phyloP scores from a whole-genome alignment of 2,329 filamentous ascomycete genomes.

The Periglandula ipomoeae region DNA sequence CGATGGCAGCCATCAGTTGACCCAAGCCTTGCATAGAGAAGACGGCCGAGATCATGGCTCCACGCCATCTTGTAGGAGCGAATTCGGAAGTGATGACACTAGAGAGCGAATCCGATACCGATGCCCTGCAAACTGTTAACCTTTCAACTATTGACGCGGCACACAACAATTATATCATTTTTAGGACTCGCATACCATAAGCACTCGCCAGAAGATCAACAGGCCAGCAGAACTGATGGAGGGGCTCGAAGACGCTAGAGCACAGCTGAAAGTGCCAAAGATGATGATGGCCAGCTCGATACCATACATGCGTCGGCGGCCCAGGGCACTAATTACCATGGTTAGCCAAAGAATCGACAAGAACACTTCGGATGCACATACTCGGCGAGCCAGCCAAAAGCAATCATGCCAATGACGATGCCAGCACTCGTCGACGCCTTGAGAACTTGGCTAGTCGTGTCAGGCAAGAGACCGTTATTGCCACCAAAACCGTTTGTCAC shows the following conservation, averaged over 20 bases:
- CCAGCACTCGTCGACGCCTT: slow-evolving; percentile 76
- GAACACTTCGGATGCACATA: slow-evolving; percentile 14
- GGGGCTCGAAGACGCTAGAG: slow-evolving; percentile 51
- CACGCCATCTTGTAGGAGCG: slow-evolving; percentile 71
- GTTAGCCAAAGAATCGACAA: slow-evolving; percentile 10
- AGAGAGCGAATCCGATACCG: slow-evolving; percentile 68
- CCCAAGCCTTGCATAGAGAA: slow-evolving; percentile 81
- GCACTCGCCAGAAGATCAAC: slow-evolving; percentile 65
- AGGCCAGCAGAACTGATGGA: slow-evolving; percentile 50
- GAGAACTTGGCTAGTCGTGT: slow-evolving; percentile 60
- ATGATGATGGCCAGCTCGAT: slow-evolving; percentile 67
- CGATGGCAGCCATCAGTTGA: slow-evolving; percentile 62
- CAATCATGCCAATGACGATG: slow-evolving; percentile 67
- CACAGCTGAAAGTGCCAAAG: slow-evolving; percentile 58
- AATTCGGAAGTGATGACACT: slow-evolving; percentile 81
- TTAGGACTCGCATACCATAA: slow-evolving; percentile 45
- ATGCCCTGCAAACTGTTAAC: slow-evolving; percentile 40
- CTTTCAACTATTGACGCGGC: no score
- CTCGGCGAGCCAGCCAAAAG: slow-evolving; percentile 72
- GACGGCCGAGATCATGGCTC: slow-evolving; percentile 74
- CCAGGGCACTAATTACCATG: slow-evolving; percentile 39
- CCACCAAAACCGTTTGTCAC: slow-evolving; percentile 37
- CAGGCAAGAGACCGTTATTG: slow-evolving; percentile 50
- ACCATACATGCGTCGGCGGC: slow-evolving; percentile 75
- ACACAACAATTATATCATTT: neutral